Conservation (phyloP, 2,329 filamentous ascomycete genomes). For the Beauveria medogensis region DNA sequence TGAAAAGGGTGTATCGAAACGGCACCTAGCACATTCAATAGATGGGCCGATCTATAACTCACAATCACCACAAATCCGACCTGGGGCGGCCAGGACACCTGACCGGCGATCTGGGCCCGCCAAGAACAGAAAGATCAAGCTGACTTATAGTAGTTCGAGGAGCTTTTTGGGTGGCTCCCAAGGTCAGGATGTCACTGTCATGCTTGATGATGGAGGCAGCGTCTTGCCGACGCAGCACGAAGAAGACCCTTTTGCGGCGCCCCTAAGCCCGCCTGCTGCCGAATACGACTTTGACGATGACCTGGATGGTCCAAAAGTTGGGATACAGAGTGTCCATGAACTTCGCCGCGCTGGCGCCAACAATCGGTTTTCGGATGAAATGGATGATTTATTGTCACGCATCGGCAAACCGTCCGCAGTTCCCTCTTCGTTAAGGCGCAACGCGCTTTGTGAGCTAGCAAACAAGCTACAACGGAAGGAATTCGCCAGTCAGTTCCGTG, state of each 20-base stretch:
- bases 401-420: conserved; percentile 43
- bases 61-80: not conserved
- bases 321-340: conserved; percentile 57
- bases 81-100: conserved; percentile 14
- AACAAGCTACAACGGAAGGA: conserved; percentile 52
- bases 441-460: conserved; percentile 51
- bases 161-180: conserved; percentile 22
- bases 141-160: conserved; percentile 28
- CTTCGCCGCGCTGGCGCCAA: conserved; percentile 58
- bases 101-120: conserved; percentile 20
- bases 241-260: not conserved
- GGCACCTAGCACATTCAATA: not conserved
- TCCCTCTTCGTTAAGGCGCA: conserved; percentile 44
- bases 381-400: conserved; percentile 55
- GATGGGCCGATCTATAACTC: not conserved
- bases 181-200: conserved; percentile 14
- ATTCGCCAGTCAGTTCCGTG: conserved; percentile 63
- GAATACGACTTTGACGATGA: conserved; percentile 26
- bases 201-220: conserved; percentile 2
- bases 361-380: conserved; percentile 56
- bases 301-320: conserved; percentile 32
- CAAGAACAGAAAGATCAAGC: conserved; percentile 25
- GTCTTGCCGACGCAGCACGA: not conserved
- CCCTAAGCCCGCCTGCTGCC: conserved; percentile 13
- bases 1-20: not conserved